Evolutionary conservation across 306 rosid genomes (phyloP), one percentile per base, ranked within the genome.

Genomic region (Inga laurina): DNA sequence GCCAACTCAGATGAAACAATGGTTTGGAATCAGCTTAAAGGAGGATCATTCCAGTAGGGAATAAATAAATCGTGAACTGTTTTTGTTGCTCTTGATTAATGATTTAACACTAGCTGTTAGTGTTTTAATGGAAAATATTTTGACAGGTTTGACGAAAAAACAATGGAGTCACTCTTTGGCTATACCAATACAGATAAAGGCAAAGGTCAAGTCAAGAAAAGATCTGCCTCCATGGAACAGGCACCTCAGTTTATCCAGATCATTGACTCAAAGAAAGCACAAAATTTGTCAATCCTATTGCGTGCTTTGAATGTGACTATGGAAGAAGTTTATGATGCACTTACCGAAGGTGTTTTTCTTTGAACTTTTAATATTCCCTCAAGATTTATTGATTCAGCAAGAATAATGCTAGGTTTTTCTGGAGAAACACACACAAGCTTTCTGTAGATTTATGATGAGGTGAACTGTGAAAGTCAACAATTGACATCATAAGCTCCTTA

Each of bases 41-140:
- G 97, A 39, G 99, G 99, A 86, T 97, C 99, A 37, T 97, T 97
- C 90, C 99, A 97, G 99, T 97, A 87, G 88, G 99, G 82, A 80
- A 44, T 41, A 45, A 46, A 72, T 69, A 80, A 72, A 84, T 80
- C 79, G 59, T 19, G 79, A 69, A 74, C 8, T 61, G 35, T 16
- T 73, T 64, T 56, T 73, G 34, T 75, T 86, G 74, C 41, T 49
- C 49, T 71, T 69, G 11, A 51, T 46, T 88, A 44, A 77, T 75
- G 79, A 65, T n/a, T 59, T 57, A 76, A 81, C 65, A 44, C 73
- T 83, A 66, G 75, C 77, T 85, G 78, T 79, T 85, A 85, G 77
- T 81, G 16, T 84, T 45, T 43, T 75, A 52, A 74, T 78, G 72
- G 32, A 46, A 39, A 81, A 81, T 54, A 72, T 51, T 41, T 82